phyloP scores from a whole-genome alignment of 768 basidiomycete genomes.

The Boletus subparvulus region DNA sequence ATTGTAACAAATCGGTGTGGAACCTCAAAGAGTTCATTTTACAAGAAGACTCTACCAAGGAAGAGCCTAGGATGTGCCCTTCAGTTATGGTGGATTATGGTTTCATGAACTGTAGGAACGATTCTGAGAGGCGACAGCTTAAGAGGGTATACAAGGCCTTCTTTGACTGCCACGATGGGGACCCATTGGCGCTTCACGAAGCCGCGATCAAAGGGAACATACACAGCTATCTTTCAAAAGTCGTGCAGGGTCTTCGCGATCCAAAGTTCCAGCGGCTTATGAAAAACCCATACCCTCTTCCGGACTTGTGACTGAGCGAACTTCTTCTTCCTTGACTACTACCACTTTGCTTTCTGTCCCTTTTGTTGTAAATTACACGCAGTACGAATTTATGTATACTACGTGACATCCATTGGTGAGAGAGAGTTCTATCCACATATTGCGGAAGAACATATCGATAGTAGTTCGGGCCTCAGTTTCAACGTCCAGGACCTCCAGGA shows the following conservation, averaged over 20 bases:
- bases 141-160: not conserved
- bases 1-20: not conserved
- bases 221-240: not conserved
- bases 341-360: not conserved
- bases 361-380: not conserved
- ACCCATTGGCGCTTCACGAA: not conserved
- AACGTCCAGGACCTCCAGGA: no score
- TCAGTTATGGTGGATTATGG: conserved; percentile 1
- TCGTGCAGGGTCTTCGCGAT: not conserved
- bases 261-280: not conserved
- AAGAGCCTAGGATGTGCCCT: not conserved
- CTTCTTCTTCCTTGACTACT: not conserved
- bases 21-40: not conserved
- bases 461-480: no score
- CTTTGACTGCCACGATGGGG: not conserved
- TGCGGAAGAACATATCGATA: no score
- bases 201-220: not conserved
- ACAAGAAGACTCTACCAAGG: not conserved
- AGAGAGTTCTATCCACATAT: no score
- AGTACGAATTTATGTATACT: not conserved
- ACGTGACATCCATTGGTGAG: no score
- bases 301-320: not conserved
- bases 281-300: conserved; percentile 1
- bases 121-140: not conserved
- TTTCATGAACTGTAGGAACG: conserved; percentile 1